phyloP scores from a whole-genome alignment of 2,329 filamentous ascomycete genomes.

The Colletotrichum australisinense region DNA sequence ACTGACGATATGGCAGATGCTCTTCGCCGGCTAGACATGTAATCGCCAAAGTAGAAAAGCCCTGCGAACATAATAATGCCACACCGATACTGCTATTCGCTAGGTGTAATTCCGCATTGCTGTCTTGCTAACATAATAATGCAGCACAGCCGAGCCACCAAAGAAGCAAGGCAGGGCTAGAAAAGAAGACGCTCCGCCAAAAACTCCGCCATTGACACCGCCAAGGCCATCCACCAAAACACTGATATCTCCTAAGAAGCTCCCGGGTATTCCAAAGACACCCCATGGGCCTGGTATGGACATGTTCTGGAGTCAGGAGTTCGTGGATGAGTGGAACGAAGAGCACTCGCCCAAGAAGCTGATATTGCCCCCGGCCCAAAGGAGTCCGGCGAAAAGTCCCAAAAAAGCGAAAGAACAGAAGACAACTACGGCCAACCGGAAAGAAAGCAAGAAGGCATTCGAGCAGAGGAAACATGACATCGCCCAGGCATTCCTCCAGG shows the following conservation, averaged over 20 bases:
- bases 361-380: conserved; percentile 41
- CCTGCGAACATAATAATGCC: no score
- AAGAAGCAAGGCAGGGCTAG: neutral
- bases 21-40: conserved; percentile 25
- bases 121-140: neutral
- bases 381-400: conserved; percentile 40
- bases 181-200: neutral
- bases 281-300: conserved; percentile 66
- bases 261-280: conserved; percentile 59
- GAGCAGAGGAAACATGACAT: conserved; percentile 70
- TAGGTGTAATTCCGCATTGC: no score
- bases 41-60: no score
- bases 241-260: conserved; percentile 47
- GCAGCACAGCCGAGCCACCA: neutral
- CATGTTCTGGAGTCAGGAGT: conserved; percentile 69
- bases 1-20: conserved; percentile 20
- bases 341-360: conserved; percentile 65
- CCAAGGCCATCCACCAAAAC: conserved; percentile 36
- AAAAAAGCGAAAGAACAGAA: conserved; percentile 38
- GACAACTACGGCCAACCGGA: conserved; percentile 44
- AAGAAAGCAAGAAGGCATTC: conserved; percentile 69
- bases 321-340: conserved; percentile 73
- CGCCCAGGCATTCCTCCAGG: conserved; percentile 71
- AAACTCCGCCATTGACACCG: conserved; percentile 35
- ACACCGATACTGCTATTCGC: no score